These are phyloP conservation scores for Zoysia matrella DNA, from an alignment of 202 grass and related monocot species.

Conservation along the genomic window DNA sequence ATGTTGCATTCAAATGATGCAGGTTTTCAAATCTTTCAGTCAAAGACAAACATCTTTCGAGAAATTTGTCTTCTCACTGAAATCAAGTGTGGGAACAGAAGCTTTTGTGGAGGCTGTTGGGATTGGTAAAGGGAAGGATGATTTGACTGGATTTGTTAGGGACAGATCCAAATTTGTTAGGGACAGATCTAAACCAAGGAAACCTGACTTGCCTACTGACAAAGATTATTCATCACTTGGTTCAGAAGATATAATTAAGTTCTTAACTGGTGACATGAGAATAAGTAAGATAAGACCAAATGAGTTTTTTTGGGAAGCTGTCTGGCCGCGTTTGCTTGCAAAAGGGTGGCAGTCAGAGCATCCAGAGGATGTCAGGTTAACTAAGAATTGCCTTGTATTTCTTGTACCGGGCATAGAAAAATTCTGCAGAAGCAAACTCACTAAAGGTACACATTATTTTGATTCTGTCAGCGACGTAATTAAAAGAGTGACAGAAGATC, in stretches of 20 bases:
- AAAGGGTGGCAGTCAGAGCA: constrained; percentile 95
- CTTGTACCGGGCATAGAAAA: constrained; percentile 66
- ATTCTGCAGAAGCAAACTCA: constrained; percentile 67
- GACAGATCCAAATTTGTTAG: no score
- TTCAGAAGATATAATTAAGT: constrained; percentile 84
- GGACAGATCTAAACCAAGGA: constrained; percentile 59
- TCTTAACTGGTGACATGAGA: constrained; percentile 91
- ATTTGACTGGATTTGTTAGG: constrained; percentile 61
- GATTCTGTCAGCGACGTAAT: constrained; percentile 86
- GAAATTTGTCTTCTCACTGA: no score
- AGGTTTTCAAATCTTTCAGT: constrained; percentile 67
- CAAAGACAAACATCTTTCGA: constrained; percentile 15
- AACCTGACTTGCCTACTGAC: constrained; percentile 60
- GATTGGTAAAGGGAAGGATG: constrained; percentile 66
- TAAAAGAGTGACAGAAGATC: constrained; percentile 62
- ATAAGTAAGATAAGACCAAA: constrained; percentile 87
- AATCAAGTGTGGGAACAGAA: no score
- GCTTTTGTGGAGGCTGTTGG: no score
- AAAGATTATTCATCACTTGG: constrained; percentile 84
- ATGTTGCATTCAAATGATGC: constrained; percentile 38
- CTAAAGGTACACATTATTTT: constrained; percentile 83
- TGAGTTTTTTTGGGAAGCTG: constrained; percentile 94
- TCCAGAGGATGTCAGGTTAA: constrained; percentile 65
- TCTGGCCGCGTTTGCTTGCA: constrained; percentile 92
- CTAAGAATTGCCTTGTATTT: constrained; percentile 78